Base-by-base conservation (phyloP, 2,329 filamentous ascomycete species). In the Penicillium polonicum region DNA sequence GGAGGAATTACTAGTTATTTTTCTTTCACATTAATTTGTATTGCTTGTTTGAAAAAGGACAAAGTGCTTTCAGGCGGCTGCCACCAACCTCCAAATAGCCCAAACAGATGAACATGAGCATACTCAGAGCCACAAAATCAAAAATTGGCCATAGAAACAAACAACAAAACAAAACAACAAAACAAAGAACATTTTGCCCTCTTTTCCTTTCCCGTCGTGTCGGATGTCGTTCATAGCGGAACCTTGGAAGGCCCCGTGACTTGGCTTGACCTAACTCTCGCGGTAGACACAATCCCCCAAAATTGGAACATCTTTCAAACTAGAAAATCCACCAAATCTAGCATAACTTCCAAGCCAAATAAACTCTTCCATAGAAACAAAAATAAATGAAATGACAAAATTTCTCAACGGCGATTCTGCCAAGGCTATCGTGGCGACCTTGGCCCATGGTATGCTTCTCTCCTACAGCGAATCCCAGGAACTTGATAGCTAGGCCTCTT, bases 251-350 rank as follows among this genome's bases (percentile, higher is more conserved):
- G 9, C 13, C 49, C 13, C 39, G 49, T 52, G 41, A 36, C 50
- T 27, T 46, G 4, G 29, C 50, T 52, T 52, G 41, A 52, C 50
- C 50, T 52, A 45, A 52, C 21, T 52, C 29, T 21, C 17, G 5
- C 25, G 21, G 15, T n/a, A 31, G 27, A 35, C 9, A 27, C 15
- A 27, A 27, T 7, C 10, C 19, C 13, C 29, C n/a, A 25, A 48
- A 12, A 3, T 35, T 35, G 13, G 1, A 23, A 33, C 25, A 23
- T 19, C 21, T 31, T 13, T 52, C 19, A 3, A 33, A 21, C 19
- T 33, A 10, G 7, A 21, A 33, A 33, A 35, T 8, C 19, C 19
- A 23, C 21, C 21, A 25, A 17, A 19, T 44, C 10, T 7, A 23
- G 19, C 9, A 0, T 31, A 29, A 15, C 21, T 12, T 13, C 29